Evolutionary conservation across 805 yeast species (phyloP).

Genomic region (Teunomyces pallodes): DNA sequence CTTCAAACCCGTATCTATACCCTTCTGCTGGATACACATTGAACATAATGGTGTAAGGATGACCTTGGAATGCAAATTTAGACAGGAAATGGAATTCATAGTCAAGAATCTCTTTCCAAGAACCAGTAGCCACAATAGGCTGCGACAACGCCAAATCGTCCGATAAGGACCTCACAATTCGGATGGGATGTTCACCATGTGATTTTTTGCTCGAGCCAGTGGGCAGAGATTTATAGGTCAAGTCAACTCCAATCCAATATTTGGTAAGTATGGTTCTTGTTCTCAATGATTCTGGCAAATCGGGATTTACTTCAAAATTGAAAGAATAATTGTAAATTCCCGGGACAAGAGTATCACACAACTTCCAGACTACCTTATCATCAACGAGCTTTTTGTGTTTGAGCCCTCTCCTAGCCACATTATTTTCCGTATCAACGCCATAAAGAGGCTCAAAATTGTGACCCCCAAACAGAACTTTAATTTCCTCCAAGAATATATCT

Average conservation of each 20-base stretch:
- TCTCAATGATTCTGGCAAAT: conserved; percentile 11
- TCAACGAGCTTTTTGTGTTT: background rate
- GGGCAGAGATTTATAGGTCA: background rate
- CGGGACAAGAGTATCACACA: background rate
- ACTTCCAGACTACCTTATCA: background rate
- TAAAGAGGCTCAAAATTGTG: background rate
- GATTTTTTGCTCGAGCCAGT: background rate
- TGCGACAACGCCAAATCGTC: background rate
- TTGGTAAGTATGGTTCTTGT: background rate
- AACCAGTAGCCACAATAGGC: conserved; percentile 15
- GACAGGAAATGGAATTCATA: conserved; percentile 15
- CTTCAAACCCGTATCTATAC: background rate
- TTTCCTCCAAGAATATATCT: background rate
- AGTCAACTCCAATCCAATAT: conserved; percentile 1
- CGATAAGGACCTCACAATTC: background rate
- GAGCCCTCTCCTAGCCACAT: background rate
- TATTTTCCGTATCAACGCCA: background rate
- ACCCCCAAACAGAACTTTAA: background rate
- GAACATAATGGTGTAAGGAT: background rate
- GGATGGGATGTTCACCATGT: background rate
- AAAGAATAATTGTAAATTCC: conserved; percentile 15
- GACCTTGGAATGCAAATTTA: conserved; percentile 13
- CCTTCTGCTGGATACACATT: background rate
- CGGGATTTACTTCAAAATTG: conserved; percentile 10
- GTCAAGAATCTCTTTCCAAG: conserved; percentile 15